phyloP scores from a whole-genome alignment of 768 basidiomycete genomes.

The Trametes elegans region DNA sequence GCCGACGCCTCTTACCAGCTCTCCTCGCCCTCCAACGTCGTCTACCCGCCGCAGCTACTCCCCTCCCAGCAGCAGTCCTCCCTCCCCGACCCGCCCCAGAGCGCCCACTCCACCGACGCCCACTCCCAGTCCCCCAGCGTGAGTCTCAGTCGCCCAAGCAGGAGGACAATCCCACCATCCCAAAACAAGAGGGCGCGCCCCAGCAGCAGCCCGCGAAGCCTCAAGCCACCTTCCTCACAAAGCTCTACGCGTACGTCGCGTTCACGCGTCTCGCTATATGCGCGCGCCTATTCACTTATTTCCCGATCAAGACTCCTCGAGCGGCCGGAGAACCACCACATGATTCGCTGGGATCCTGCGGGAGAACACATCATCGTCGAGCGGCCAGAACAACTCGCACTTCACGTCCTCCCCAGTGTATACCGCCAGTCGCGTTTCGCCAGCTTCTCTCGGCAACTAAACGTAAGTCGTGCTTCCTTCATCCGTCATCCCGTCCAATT shows the following conservation, averaged over 20 bases:
- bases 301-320: constrained; percentile 65
- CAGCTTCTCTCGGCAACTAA: constrained; percentile 95
- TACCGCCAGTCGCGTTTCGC: constrained; percentile 97
- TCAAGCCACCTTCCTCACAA: constrained; percentile 94
- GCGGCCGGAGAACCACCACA: constrained; percentile 90
- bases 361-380: constrained; percentile 97
- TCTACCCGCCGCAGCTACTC: constrained; percentile 29
- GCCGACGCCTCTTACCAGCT: constrained; percentile 28
- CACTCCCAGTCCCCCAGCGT: constrained; percentile 19
- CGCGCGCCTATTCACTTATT: constrained; percentile 23
- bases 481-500: constrained; percentile 29
- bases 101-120: constrained; percentile 21
- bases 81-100: constrained; percentile 22
- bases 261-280: neutral
- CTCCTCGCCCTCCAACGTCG: constrained; percentile 21
- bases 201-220: constrained; percentile 60
- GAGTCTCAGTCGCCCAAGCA: constrained; percentile 35
- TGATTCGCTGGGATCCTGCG: constrained; percentile 94
- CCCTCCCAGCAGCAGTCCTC: constrained; percentile 19
- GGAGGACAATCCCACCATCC: constrained; percentile 33
- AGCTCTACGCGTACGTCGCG: constrained; percentile 83
- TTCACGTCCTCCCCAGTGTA: constrained; percentile 90
- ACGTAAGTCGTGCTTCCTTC: constrained; percentile 56
- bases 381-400: constrained; percentile 87
- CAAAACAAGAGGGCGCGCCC: constrained; percentile 36